Percentiles rank a stretch among this genome's conserved stretches.
phyloP scores from a whole-genome alignment of 2,329 filamentous ascomycete genomes.

The Fusarium sp. region DNA sequence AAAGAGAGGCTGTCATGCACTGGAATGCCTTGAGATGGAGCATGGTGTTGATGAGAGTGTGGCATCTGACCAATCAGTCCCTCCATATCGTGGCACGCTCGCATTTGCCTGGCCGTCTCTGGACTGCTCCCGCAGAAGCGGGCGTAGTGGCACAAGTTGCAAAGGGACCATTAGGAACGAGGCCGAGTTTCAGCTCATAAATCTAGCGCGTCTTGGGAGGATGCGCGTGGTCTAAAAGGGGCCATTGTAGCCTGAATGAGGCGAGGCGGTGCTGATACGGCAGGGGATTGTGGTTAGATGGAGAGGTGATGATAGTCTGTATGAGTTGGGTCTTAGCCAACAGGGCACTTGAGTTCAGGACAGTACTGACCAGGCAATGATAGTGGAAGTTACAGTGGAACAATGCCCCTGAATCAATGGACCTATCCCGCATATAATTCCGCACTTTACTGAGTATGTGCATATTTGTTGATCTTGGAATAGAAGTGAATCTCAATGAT shows the following conservation, averaged over 20 bases:
- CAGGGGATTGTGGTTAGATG: background rate
- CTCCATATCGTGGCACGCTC: constrained; percentile 35
- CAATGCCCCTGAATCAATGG: background rate
- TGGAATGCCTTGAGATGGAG: constrained; percentile 36
- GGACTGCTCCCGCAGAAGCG: constrained; percentile 28
- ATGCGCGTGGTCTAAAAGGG: constrained; percentile 15
- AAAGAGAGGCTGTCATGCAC: constrained; percentile 10
- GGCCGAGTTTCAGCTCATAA: constrained; percentile 33
- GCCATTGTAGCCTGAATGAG: constrained; percentile 8
- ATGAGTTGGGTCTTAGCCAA: background rate
- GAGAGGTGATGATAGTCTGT: background rate
- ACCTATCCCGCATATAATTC: background rate
- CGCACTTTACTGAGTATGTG: background rate
- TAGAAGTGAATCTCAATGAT: no score
- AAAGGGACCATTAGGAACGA: constrained; percentile 16
- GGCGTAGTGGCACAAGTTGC: constrained; percentile 30
- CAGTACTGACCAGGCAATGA: background rate
- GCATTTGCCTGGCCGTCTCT: constrained; percentile 32
- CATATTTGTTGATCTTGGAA: no score
- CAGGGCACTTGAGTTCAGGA: background rate
- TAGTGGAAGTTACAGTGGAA: background rate
- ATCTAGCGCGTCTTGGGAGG: constrained; percentile 21
- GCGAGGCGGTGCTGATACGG: background rate
- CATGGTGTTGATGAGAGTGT: constrained; percentile 8
- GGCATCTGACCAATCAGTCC: constrained; percentile 31